Evolutionary conservation across 352 stramenopile genomes (phyloP).

Genomic region (Phytophthora pini): DNA sequence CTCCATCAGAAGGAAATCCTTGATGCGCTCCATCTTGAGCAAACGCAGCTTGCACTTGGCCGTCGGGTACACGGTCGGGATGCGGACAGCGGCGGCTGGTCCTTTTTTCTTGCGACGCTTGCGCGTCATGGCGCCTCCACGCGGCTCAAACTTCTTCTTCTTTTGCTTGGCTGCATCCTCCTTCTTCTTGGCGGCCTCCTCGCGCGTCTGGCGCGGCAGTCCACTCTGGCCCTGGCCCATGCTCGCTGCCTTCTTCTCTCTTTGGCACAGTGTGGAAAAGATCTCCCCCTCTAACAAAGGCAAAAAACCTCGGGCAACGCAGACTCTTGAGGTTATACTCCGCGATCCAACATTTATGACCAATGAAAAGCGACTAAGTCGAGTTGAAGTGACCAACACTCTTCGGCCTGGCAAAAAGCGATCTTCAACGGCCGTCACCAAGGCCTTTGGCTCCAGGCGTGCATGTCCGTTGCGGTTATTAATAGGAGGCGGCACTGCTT

Average conservation of each 20-base stretch:
- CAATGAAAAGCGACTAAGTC: constrained; percentile 4
- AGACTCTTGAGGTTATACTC: constrained; percentile 18
- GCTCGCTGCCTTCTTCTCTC: constrained; percentile 14
- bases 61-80: constrained; percentile 95
- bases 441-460: neutral
- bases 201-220: constrained; percentile 77
- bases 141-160: constrained; percentile 95
- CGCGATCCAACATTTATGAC: constrained; percentile 1
- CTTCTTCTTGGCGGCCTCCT: constrained; percentile 90
- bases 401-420: neutral
- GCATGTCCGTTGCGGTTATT: constrained; percentile 42
- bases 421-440: constrained; percentile 5
- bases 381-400: constrained; percentile 35
- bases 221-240: constrained; percentile 91
- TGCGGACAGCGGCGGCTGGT: constrained; percentile 86
- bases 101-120: constrained; percentile 94
- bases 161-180: constrained; percentile 92
- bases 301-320: constrained; percentile 14
- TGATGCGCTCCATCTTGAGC: constrained; percentile 99
- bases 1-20: constrained; percentile 99
- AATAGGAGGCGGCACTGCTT: constrained; percentile 20
- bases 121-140: constrained; percentile 85
- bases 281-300: constrained; percentile 23
- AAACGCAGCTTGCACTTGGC: constrained; percentile 99
- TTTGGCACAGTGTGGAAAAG: constrained; percentile 28